Conservation (phyloP, 2,329 filamentous ascomycete species). For the Colletotrichum endophyticum region DNA sequence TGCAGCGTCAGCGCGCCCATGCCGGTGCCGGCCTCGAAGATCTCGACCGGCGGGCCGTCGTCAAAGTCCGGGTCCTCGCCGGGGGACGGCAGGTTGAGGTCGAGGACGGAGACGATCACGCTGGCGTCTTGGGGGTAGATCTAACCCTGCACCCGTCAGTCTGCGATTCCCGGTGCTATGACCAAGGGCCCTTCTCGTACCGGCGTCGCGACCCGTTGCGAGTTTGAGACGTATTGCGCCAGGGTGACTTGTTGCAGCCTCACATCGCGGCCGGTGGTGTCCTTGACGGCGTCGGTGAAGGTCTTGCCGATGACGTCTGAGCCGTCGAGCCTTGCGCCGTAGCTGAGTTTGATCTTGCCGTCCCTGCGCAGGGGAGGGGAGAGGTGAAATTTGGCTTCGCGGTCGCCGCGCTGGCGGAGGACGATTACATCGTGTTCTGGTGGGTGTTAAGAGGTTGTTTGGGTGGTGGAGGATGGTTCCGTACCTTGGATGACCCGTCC, state of each 20-base stretch:
- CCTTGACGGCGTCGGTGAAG: conserved; percentile 62
- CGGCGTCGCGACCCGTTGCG: conserved; percentile 75
- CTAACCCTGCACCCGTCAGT: conserved; percentile 20
- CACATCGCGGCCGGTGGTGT: conserved; percentile 54
- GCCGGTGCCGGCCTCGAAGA: conserved; percentile 86
- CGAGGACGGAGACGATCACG: conserved; percentile 76
- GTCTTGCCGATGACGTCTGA: conserved; percentile 68
- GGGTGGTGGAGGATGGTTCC: not conserved
- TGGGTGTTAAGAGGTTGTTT: not conserved
- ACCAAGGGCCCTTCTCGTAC: conserved; percentile 43
- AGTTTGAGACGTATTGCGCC: conserved; percentile 74
- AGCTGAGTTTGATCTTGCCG: conserved; percentile 36
- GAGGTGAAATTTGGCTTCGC: conserved; percentile 39
- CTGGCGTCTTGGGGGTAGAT: conserved; percentile 76
- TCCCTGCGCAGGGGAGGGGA: conserved; percentile 37
- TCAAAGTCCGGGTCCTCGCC: conserved; percentile 35
- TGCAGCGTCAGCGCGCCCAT: conserved; percentile 81
- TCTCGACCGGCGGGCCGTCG: conserved; percentile 62
- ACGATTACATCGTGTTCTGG: conserved; percentile 46
- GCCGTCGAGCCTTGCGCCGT: conserved; percentile 54
- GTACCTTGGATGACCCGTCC: conserved; percentile 3
- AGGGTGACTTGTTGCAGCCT: conserved; percentile 70
- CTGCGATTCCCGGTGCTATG: not conserved
- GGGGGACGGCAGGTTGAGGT: conserved; percentile 66
- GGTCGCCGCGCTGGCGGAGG: conserved; percentile 41